Percentiles rank a stretch among this genome's conserved stretches.
phyloP scores from a whole-genome alignment of 2,329 filamentous ascomycete genomes.

The Byssothecium circinans region DNA sequence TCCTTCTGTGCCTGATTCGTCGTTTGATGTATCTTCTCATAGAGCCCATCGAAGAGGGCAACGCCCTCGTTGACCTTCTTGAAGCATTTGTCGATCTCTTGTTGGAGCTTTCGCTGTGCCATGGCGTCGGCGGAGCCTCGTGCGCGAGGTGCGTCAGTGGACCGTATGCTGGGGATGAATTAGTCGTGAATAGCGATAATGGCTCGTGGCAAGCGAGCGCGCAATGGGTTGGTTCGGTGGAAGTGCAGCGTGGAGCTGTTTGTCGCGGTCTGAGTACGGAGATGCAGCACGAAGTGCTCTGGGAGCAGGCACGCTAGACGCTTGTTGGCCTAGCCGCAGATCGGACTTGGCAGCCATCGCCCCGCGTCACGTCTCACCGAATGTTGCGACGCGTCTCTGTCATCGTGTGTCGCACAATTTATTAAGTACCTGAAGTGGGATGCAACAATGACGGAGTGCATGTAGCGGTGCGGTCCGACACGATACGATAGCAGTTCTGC shows the following conservation, averaged over 20 bases:
- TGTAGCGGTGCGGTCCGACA: neutral
- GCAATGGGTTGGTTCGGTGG: neutral
- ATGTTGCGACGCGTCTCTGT: slow-evolving; percentile 8
- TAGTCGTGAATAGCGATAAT: slow-evolving; percentile 9
- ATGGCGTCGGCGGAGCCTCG: slow-evolving; percentile 59
- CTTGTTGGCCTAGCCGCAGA: neutral
- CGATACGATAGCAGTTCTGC: too few relatives aligned
- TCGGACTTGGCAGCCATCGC: slow-evolving; percentile 4
- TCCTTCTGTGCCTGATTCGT: slow-evolving; percentile 95
- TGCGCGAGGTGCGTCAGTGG: slow-evolving; percentile 23
- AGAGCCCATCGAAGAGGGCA: slow-evolving; percentile 86
- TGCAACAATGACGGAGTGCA: neutral
- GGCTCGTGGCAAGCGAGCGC: neutral
- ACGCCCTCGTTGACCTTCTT: slow-evolving; percentile 97
- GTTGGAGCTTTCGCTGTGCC: slow-evolving; percentile 93
- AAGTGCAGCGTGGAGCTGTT: neutral
- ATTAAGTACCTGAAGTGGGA: neutral
- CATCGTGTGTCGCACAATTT: slow-evolving; percentile 9
- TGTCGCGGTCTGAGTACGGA: neutral
- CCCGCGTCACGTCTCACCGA: slow-evolving; percentile 12
- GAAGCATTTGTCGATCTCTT: slow-evolving; percentile 99
- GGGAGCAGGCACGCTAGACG: neutral
- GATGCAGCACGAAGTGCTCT: neutral
- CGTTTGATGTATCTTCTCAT: slow-evolving; percentile 95
- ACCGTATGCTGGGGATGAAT: slow-evolving; percentile 14